phyloP scores from a whole-genome alignment of 2,329 filamentous ascomycete genomes.

The Cadophora luteo-olivacea region DNA sequence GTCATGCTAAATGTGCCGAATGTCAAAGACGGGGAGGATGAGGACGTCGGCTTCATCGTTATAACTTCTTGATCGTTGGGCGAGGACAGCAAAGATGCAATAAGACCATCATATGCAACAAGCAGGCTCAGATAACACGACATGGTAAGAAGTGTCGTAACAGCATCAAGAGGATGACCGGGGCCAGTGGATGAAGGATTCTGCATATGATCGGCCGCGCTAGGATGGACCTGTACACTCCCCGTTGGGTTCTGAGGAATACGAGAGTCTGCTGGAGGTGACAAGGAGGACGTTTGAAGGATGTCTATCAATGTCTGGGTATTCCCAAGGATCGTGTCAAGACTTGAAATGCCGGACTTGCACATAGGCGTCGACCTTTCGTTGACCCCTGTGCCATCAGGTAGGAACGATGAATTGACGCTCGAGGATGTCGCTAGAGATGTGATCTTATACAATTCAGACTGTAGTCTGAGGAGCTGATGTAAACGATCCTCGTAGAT shows the following conservation, averaged over 20 bases:
- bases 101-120: background rate
- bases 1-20: slow-evolving; percentile 3
- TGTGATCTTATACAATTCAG: background rate
- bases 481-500: background rate
- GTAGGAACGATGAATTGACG: background rate
- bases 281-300: background rate
- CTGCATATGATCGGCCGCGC: background rate
- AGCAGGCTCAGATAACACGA: background rate
- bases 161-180: background rate
- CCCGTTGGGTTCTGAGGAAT: background rate
- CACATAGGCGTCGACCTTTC: background rate
- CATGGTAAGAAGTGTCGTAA: background rate
- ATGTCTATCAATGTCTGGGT: background rate
- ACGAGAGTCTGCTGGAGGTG: background rate
- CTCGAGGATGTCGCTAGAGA: background rate
- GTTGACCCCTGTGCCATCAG: background rate
- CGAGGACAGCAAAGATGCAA: background rate
- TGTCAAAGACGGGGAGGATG: background rate
- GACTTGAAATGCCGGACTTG: background rate
- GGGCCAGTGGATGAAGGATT: background rate
- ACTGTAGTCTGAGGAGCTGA: background rate
- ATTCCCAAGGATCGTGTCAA: background rate
- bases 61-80: background rate
- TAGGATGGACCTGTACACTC: background rate
- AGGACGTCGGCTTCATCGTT: background rate